phyloP scores from a whole-genome alignment of 202 grass and related monocot species.

The Hordeum pubiflorum region DNA sequence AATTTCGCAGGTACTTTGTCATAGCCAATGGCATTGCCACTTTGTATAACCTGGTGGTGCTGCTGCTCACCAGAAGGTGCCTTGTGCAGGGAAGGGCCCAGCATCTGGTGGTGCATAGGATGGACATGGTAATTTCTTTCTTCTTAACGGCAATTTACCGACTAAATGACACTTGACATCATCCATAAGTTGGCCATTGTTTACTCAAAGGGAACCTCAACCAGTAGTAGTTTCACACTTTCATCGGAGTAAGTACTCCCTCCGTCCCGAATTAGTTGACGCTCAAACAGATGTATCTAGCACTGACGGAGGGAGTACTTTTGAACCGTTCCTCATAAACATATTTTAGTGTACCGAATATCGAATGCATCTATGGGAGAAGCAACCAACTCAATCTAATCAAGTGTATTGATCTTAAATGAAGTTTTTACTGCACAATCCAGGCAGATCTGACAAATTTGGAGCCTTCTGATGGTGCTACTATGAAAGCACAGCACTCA shows the following conservation, averaged over 20 bases:
- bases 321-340: not conserved
- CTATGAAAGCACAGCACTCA: not conserved
- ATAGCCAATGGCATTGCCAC: constrained; percentile 53
- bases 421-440: not conserved
- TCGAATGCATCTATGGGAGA: not conserved
- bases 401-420: not conserved
- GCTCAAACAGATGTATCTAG: no score
- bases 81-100: constrained; percentile 35
- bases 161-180: not conserved
- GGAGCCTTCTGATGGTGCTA: not conserved
- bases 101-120: constrained; percentile 35
- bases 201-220: not conserved
- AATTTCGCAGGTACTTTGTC: constrained; percentile 61
- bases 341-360: not conserved
- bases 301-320: no score
- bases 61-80: constrained; percentile 30
- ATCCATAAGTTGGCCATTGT: not conserved
- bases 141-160: not conserved
- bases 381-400: not conserved
- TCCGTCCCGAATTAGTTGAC: no score
- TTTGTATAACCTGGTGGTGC: constrained; percentile 40
- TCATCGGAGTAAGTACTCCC: not conserved
- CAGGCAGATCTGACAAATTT: not conserved
- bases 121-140: constrained; percentile 47
- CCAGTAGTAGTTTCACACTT: not conserved